Conservation (phyloP, 176 grass and related monocot species). For the Panicum miliaceum region DNA sequence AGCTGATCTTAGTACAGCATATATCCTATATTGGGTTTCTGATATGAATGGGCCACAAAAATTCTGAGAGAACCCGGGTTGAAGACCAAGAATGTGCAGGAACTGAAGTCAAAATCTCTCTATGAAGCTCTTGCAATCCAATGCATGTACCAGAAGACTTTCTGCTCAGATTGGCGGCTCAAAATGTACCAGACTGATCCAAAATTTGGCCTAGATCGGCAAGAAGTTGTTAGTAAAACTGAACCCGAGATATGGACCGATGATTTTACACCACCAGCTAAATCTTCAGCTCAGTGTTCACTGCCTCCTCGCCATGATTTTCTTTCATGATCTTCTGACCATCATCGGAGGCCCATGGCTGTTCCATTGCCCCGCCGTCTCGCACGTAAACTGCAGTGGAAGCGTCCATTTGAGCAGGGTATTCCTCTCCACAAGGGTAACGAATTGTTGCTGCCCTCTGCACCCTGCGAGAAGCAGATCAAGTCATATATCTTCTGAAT, state of each 20-base stretch:
- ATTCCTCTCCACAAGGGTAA: constrained; percentile 50
- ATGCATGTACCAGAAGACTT: no score
- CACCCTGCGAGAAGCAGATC: constrained; percentile 44
- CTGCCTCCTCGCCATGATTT: constrained; percentile 12
- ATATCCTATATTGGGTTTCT: neutral
- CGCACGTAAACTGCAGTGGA: constrained; percentile 18
- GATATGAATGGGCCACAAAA: neutral
- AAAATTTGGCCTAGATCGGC: no score
- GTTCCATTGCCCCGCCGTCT: constrained; percentile 39
- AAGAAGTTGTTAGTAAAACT: no score
- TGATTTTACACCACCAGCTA: constrained; percentile 13
- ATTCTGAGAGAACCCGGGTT: no score
- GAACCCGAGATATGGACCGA: neutral
- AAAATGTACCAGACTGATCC: no score
- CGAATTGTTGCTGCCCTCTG: constrained; percentile 18
- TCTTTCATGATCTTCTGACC: neutral
- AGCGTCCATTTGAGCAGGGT: constrained; percentile 27
- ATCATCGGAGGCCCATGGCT: constrained; percentile 20
- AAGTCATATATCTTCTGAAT: no score
- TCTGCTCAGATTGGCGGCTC: no score
- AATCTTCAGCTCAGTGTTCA: constrained; percentile 59
- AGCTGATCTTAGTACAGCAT: neutral
- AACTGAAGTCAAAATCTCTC: no score
- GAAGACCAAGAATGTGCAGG: no score
- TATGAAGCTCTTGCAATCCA: no score